phyloP scores from a whole-genome alignment of 768 basidiomycete species.

The Boletus edulis region DNA sequence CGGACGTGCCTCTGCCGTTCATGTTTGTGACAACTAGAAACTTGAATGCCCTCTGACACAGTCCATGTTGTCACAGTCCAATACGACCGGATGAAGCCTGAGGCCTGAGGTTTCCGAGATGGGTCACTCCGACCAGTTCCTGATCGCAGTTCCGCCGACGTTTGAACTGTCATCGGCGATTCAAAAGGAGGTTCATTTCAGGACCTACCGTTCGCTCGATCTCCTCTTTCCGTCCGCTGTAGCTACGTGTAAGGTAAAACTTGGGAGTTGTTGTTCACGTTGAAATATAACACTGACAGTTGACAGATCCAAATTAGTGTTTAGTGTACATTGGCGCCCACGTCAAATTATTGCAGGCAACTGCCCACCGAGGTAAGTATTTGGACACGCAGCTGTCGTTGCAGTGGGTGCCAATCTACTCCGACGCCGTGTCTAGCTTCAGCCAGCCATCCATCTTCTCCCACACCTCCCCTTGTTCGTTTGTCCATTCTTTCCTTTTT shows the following conservation, averaged over 20 bases:
- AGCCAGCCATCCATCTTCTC: constrained; percentile 60
- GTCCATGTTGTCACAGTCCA: neutral
- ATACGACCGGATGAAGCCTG: too few relatives aligned
- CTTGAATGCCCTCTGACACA: neutral
- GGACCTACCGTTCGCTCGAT: neutral
- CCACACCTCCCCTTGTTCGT: constrained; percentile 62
- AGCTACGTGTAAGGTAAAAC: neutral
- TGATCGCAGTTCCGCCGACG: neutral
- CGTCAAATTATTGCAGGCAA: neutral
- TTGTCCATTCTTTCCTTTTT: constrained; percentile 65
- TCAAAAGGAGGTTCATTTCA: neutral
- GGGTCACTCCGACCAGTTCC: neutral
- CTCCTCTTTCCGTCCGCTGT: neutral
- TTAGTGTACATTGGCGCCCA: neutral
- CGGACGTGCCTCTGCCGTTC: neutral
- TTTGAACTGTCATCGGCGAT: neutral
- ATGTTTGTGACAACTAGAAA: neutral
- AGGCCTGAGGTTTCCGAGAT: too few relatives aligned
- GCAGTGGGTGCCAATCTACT: constrained; percentile 1
- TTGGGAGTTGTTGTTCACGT: neutral
- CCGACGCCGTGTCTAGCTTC: constrained; percentile 4
- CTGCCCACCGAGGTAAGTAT: too few relatives aligned
- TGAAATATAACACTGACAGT: neutral
- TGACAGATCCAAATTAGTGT: neutral
- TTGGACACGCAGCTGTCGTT: neutral